Evolutionary conservation across 768 basidiomycete genomes (phyloP), one percentile per base, ranked within the genome.

Genomic region (Rhodosporidiobolus sp.): DNA sequence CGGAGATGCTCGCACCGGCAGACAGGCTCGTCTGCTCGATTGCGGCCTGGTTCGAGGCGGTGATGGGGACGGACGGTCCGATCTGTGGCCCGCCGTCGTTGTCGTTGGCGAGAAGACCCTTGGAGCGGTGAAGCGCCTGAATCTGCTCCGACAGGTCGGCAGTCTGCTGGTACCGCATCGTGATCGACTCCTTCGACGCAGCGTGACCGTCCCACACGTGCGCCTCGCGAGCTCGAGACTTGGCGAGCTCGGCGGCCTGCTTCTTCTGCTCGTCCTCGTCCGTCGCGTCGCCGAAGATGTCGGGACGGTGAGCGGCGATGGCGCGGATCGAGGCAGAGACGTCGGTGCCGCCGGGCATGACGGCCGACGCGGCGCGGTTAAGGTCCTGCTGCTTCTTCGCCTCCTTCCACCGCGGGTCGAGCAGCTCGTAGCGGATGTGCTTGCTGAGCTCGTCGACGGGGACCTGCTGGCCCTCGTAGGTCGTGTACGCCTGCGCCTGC

Each of bases 191-290:
- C 83, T 94, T 97, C 55, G 92, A 90, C 55, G 92, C 90, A 3
- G 94, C 94, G 81, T 98, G 94, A 77, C 96, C 96, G 82, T 98
- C 96, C 96, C 96, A 99, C 60, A 97, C 91, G 76, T 92, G 90
- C 80, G 91, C 94, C 82, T 98, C 96, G 80, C 88, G 87, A 80
- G 95, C 94, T 80, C 88, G 90, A 75, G 92, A 85, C 78, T 86
- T 86, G 73, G 88, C 87, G 65, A 87, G 85, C 62, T 92, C 92
- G 74, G 96, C 94, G 77, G 94, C 90, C 58, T 85, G 86, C 82
- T 88, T 90, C 32, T 70, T 58, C 65, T 77, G 79, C 72, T 93
- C 86, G 69, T 89, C 86, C 76, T 94, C 94, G 79, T 97, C 95
- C 63, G 87, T 89, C 78, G 93, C 92, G 1, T 89, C 91, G 81